These are phyloP conservation scores for Nicotiana paniculata DNA, from an alignment of 257 asterid genomes.

Conservation along the genomic window DNA sequence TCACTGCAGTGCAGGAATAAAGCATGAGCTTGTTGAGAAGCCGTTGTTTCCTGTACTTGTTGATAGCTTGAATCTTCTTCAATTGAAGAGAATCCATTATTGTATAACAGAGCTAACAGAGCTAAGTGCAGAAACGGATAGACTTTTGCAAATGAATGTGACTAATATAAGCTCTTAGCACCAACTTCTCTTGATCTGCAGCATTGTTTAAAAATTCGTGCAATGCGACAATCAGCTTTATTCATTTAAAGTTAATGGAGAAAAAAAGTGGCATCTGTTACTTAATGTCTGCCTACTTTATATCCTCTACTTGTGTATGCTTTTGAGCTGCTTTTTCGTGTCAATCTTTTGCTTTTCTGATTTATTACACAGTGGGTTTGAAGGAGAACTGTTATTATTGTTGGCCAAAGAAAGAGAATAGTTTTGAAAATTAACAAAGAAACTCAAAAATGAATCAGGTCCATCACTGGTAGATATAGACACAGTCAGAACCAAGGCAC, in stretches of 20 bases:
- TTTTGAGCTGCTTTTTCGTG: slow-evolving; percentile 4
- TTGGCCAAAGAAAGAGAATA: too few relatives aligned
- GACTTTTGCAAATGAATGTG: not conserved
- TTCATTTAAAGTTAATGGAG: slow-evolving; percentile 4
- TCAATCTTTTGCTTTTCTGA: not conserved
- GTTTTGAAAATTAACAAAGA: too few relatives aligned
- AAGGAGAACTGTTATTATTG: not conserved
- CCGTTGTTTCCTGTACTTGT: not conserved
- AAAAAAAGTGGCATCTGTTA: not conserved
- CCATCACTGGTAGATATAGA: too few relatives aligned
- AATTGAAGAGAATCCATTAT: slow-evolving; percentile 2
- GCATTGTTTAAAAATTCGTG: not conserved
- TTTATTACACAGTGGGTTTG: not conserved
- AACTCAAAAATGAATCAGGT: too few relatives aligned
- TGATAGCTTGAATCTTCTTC: not conserved
- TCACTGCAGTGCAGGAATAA: not conserved
- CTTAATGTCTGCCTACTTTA: not conserved
- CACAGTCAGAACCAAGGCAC: too few relatives aligned
- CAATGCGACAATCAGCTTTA: not conserved
- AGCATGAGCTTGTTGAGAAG: not conserved
- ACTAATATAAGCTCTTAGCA: not conserved
- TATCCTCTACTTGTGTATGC: not conserved
- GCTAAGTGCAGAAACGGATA: not conserved
- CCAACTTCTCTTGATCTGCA: not conserved
- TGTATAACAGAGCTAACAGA: not conserved